Evolutionary conservation across 352 stramenopile genomes (phyloP).

Genomic region (Phytophthora megakarya): DNA sequence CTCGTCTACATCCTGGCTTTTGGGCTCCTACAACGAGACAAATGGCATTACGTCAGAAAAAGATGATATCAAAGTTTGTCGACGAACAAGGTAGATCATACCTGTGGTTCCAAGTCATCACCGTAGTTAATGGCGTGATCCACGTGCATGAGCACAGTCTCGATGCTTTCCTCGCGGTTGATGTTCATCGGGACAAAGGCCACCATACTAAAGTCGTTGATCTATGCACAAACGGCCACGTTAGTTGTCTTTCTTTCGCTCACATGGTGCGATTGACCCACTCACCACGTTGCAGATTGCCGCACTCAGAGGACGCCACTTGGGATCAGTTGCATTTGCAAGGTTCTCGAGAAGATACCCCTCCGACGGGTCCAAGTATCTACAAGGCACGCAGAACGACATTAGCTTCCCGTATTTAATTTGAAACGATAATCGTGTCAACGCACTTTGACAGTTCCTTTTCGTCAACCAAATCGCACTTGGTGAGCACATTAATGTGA

Average conservation of each 20-base stretch:
- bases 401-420: too few species aligned
- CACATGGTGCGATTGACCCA: neutral
- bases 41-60: conserved; percentile 6
- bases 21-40: conserved; percentile 57
- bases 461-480: conserved; percentile 91
- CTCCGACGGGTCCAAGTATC: conserved; percentile 82
- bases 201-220: conserved; percentile 97
- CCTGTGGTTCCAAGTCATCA: conserved; percentile 93
- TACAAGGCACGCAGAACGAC: conserved; percentile 17
- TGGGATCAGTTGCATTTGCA: conserved; percentile 75
- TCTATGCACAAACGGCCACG: conserved; percentile 42
- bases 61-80: neutral
- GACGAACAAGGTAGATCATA: conserved; percentile 21
- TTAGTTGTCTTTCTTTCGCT: conserved; percentile 14
- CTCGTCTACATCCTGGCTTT: conserved; percentile 58
- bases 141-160: conserved; percentile 94
- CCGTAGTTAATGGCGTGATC: conserved; percentile 98
- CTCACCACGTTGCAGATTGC: conserved; percentile 89
- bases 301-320: conserved; percentile 81
- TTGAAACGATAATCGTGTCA: neutral
- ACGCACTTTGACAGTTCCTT: conserved; percentile 88
- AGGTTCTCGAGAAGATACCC: conserved; percentile 86
- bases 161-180: conserved; percentile 95
- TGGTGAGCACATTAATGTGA: conserved; percentile 93
- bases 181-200: conserved; percentile 98